Evolutionary conservation across 129 eudicot species (phyloP), one percentile per base, ranked within the genome.

Genomic region (Tanacetum coccineum): DNA sequence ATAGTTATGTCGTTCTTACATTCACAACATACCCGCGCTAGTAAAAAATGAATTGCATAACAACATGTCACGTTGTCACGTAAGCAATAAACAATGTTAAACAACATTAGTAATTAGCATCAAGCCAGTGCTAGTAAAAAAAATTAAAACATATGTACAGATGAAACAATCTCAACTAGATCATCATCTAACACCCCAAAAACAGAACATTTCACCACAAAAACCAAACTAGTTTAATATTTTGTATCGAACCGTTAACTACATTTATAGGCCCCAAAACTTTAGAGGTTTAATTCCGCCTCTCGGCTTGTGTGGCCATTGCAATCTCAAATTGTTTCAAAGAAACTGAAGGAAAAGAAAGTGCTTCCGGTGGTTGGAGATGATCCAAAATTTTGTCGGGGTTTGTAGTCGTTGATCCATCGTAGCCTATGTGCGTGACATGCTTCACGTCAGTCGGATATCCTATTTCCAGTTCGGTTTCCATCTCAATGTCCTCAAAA

Each of bases 361-460:
- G 75, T 7, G 78, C 22, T 71, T 80, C 87, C 0, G 76, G 64
- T 18, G 79, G 71, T 47, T 80, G 76, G 6, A 74, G 40, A 77
- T 49, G 81, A 71, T 86, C 88, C 90, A 79, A 83, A 1, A 67
- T 73, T 54, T 79, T 70, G 3, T 74, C 52, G 0, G 77, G 73
- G 32, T 78, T 82, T 6, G 73, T 59, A 18, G 81, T 78, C 52
- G 76, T 83, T 0, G 91, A 73, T 75, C 97, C 95, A 72, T 90
- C 97, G 67, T 74, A 74, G 54, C 97, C 95, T 75, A 90, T 90
- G 81, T 90, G 97, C 1, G 81, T 70, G 3, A 90, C 82, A 79
- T 90, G 97, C 74, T 87, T 90, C 68, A 90, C 95, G 26, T 87
- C 92, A 4, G 92, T 90, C n/a, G 97, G 97, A 13, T 76, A 67